Percentiles rank a stretch among this genome's conserved stretches.
phyloP scores from a whole-genome alignment of 2,329 filamentous ascomycete genomes.

The Helotiales sp. region DNA sequence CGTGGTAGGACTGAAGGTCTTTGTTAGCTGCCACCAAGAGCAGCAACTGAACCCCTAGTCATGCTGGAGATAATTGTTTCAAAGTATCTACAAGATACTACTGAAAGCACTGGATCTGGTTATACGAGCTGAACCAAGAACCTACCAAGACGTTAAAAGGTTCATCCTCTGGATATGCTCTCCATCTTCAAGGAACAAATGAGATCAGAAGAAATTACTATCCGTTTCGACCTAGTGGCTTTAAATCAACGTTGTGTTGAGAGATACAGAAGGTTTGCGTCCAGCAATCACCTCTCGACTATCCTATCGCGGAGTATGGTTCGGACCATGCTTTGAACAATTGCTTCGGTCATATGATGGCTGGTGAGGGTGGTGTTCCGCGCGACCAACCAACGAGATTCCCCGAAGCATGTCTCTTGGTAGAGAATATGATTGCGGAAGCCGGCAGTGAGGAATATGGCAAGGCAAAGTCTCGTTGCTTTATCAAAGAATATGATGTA shows the following conservation, averaged over 20 bases:
- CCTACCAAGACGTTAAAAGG: neutral
- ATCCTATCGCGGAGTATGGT: neutral
- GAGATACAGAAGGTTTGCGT: neutral
- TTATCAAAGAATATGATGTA: too few relatives aligned
- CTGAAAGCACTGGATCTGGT: too few relatives aligned
- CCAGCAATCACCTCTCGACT: conserved; percentile 8
- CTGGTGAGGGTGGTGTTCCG: neutral
- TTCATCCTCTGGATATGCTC: neutral
- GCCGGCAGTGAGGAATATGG: too few relatives aligned
- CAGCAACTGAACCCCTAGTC: neutral
- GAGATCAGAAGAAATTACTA: neutral
- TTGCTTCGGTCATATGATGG: conserved; percentile 3
- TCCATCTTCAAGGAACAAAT: neutral
- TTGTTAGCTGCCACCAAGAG: neutral
- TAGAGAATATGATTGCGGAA: too few relatives aligned
- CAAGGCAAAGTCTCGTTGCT: too few relatives aligned
- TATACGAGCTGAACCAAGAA: neutral
- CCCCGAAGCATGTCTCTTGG: too few relatives aligned
- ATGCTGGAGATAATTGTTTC: conserved; percentile 1
- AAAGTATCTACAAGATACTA: neutral
- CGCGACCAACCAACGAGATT: conserved; percentile 6
- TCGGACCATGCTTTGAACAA: neutral
- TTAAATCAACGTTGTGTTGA: conserved; percentile 8
- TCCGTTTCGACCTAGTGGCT: conserved; percentile 4
- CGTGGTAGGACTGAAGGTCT: neutral